These are phyloP conservation scores for Eucalyptus viminalis DNA, from an alignment of 345 rosid species.

Conservation along the genomic window DNA sequence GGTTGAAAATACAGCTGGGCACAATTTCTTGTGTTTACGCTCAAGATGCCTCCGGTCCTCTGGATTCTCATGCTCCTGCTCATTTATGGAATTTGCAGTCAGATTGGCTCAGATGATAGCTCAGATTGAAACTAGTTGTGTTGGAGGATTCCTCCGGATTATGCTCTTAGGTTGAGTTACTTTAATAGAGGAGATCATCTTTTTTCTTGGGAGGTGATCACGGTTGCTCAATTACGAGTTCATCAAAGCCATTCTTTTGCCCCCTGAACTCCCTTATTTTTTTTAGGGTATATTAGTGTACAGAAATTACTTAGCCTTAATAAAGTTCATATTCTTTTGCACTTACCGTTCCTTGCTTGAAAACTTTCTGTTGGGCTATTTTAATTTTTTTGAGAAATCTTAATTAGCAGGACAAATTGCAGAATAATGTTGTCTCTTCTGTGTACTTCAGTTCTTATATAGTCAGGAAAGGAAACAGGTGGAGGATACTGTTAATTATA, in stretches of 20 bases:
- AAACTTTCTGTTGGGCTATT: neutral
- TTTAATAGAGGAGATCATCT: neutral
- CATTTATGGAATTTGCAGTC: neutral
- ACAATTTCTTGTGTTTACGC: slow-evolving; percentile 13
- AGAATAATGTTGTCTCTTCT: neutral
- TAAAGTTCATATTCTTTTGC: neutral
- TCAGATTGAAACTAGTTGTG: neutral
- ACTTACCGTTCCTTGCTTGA: neutral
- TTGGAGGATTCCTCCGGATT: neutral
- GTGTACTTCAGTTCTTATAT: neutral
- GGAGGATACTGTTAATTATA: neutral
- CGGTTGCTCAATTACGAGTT: neutral
- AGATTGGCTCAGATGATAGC: neutral
- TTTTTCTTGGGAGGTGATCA: neutral
- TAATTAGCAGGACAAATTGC: neutral
- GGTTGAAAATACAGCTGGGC: slow-evolving; percentile 97
- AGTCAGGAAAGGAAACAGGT: neutral
- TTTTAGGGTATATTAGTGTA: neutral
- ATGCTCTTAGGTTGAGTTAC: neutral
- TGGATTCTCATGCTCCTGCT: slow-evolving; percentile 36
- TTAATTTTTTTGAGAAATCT: neutral
- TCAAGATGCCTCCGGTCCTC: slow-evolving; percentile 28
- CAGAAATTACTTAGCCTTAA: neutral
- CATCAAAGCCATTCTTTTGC: neutral
- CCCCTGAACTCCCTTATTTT: neutral